Conservation (phyloP, 805 yeast species). For the Wickerhamiella parazyma region DNA sequence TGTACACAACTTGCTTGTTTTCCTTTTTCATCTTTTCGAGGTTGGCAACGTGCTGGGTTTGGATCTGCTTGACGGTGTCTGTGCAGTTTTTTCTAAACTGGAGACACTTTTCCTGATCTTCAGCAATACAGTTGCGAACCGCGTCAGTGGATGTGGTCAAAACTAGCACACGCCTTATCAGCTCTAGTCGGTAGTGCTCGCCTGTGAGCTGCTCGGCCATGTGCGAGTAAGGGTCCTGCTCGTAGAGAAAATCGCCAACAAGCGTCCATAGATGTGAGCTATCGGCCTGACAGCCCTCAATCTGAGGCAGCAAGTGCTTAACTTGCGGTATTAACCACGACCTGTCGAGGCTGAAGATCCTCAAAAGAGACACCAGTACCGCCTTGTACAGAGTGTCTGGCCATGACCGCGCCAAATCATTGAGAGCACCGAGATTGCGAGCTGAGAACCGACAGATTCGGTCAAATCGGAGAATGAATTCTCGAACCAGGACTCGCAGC, state of each 20-base stretch:
- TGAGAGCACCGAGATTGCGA: constrained; percentile 23
- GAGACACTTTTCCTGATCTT: constrained; percentile 23
- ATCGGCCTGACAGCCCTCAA: constrained; percentile 26
- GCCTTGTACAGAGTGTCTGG: constrained; percentile 26
- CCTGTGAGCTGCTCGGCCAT: constrained; percentile 16
- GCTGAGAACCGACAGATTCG: constrained; percentile 26
- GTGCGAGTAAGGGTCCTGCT: constrained; percentile 12
- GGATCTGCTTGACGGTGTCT: constrained; percentile 21
- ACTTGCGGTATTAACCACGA: constrained; percentile 22
- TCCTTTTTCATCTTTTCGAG: constrained; percentile 14
- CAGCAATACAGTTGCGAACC: constrained; percentile 24
- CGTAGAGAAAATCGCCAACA: constrained; percentile 19
- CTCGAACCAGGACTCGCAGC: constrained; percentile 26
- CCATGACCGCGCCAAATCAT: constrained; percentile 28
- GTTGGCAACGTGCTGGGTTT: constrained; percentile 17
- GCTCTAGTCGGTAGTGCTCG: constrained; percentile 20
- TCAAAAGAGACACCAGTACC: constrained; percentile 22
- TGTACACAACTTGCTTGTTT: constrained; percentile 6
- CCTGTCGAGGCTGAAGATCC: constrained; percentile 24
- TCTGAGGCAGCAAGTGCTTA: constrained; percentile 18
- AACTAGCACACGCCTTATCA: constrained; percentile 20
- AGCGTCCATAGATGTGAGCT: constrained; percentile 24
- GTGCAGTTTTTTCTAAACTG: constrained; percentile 18
- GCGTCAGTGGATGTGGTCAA: constrained; percentile 26
- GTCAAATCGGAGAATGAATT: constrained; percentile 28